Conservation (phyloP, 148 eudicot species). For the Linanthus parryae region DNA sequence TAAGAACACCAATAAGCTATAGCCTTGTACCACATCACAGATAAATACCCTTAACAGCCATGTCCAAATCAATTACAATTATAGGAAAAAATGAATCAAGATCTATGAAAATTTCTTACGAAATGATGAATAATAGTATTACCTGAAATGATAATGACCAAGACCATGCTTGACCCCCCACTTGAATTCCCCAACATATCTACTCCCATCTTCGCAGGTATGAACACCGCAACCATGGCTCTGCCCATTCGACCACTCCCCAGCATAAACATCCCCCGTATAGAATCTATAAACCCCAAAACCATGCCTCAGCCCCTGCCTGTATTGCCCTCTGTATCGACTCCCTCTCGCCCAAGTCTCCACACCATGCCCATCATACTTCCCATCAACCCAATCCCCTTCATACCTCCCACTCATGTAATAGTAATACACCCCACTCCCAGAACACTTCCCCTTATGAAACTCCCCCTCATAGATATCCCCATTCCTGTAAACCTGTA, state of each 20-base stretch:
- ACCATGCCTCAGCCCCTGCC: slow-evolving; percentile 92
- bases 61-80: background rate
- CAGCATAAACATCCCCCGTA: slow-evolving; percentile 92
- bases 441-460: slow-evolving; percentile 88
- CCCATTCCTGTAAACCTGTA: slow-evolving; percentile 78
- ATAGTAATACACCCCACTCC: slow-evolving; percentile 91
- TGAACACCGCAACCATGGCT: slow-evolving; percentile 95
- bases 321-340: slow-evolving; percentile 78
- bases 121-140: slow-evolving; percentile 11
- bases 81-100: background rate
- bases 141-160: slow-evolving; percentile 96
- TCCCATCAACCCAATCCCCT: slow-evolving; percentile 97
- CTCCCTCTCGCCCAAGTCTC: slow-evolving; percentile 98
- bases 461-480: slow-evolving; percentile 95
- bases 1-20: too few species aligned
- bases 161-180: slow-evolving; percentile 98
- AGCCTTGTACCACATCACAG: too few species aligned
- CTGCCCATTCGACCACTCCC: slow-evolving; percentile 96
- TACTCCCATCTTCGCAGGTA: slow-evolving; percentile 94
- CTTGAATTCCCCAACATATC: slow-evolving; percentile 94
- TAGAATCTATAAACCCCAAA: slow-evolving; percentile 93
- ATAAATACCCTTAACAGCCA: too few species aligned
- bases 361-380: slow-evolving; percentile 90
- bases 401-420: slow-evolving; percentile 92
- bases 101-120: background rate